These are phyloP conservation scores for Endothia cerciana DNA, from an alignment of 2,329 filamentous ascomycete genomes.

Conservation along the genomic window DNA sequence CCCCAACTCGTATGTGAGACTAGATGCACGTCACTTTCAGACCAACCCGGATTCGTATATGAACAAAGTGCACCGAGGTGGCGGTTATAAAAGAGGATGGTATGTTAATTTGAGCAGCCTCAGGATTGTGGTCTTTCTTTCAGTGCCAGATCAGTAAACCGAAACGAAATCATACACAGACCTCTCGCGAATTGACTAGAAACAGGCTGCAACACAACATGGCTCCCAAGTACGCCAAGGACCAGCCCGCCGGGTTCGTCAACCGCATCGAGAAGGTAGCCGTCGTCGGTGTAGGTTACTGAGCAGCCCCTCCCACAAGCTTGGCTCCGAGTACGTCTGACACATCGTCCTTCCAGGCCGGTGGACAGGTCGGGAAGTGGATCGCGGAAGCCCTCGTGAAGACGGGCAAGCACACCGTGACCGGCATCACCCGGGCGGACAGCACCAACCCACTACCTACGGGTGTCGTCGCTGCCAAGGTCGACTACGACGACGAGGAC, in stretches of 20 bases:
- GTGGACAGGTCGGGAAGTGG: conserved; percentile 32
- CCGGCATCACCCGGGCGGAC: conserved; percentile 51
- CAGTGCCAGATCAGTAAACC: too few relatives aligned
- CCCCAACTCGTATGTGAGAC: not conserved
- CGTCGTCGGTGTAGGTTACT: conserved; percentile 33
- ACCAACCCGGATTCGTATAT: not conserved
- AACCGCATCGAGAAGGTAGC: conserved; percentile 35
- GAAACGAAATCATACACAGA: not conserved
- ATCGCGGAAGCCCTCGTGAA: conserved; percentile 42
- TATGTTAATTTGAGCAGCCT: not conserved
- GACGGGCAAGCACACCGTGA: conserved; percentile 52
- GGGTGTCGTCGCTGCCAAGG: conserved; percentile 42
- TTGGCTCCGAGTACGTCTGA: not conserved
- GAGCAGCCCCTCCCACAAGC: not conserved
- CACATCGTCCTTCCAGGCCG: conserved; percentile 28
- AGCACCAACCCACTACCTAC: conserved; percentile 46
- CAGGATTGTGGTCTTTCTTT: not conserved
- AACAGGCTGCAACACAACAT: not conserved
- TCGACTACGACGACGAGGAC: conserved; percentile 52
- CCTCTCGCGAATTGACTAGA: not conserved
- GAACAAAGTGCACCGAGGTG: not conserved
- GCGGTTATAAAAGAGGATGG: not conserved
- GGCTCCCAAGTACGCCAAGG: conserved; percentile 22
- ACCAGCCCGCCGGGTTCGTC: conserved; percentile 22
- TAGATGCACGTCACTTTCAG: not conserved